Evolutionary conservation across 305 asterid species (phyloP).

Genomic region (Plantago rigida): DNA sequence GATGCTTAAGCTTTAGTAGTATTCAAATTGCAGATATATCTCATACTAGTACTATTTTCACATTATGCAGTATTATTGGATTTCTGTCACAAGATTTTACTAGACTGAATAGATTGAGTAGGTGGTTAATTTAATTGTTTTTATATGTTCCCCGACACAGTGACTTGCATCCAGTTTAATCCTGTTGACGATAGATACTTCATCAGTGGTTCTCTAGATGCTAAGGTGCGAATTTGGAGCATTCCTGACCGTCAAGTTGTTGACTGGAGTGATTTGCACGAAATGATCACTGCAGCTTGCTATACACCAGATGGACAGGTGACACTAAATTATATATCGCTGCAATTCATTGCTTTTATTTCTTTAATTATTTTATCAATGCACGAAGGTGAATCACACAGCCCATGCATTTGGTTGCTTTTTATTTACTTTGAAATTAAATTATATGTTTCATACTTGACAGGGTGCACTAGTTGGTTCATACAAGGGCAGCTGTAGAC

Average conservation of each 20-base stretch:
- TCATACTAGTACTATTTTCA: too few species aligned
- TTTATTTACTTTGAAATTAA: constrained; percentile 21
- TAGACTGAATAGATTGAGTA: constrained; percentile 5
- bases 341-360: constrained; percentile 4
- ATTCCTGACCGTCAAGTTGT: constrained; percentile 95
- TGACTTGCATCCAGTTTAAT: constrained; percentile 97
- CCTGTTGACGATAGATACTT: constrained; percentile 96
- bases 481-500: constrained; percentile 85
- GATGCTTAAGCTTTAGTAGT: too few species aligned
- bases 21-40: too few species aligned
- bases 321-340: constrained; percentile 21
- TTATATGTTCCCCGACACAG: constrained; percentile 40
- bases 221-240: constrained; percentile 98
- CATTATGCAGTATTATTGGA: too few species aligned
- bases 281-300: constrained; percentile 99
- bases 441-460: constrained; percentile 25
- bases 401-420: background rate
- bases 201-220: constrained; percentile 97
- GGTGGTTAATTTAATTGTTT: constrained; percentile 27
- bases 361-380: constrained; percentile 12
- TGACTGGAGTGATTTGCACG: constrained; percentile 95
- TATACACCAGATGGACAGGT: constrained; percentile 99
- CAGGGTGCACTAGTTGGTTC: constrained; percentile 95
- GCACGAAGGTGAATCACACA: constrained; percentile 12
- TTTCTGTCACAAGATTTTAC: background rate